Evolutionary conservation across 768 basidiomycete species (phyloP).

Genomic region (Tricholoma terreum): DNA sequence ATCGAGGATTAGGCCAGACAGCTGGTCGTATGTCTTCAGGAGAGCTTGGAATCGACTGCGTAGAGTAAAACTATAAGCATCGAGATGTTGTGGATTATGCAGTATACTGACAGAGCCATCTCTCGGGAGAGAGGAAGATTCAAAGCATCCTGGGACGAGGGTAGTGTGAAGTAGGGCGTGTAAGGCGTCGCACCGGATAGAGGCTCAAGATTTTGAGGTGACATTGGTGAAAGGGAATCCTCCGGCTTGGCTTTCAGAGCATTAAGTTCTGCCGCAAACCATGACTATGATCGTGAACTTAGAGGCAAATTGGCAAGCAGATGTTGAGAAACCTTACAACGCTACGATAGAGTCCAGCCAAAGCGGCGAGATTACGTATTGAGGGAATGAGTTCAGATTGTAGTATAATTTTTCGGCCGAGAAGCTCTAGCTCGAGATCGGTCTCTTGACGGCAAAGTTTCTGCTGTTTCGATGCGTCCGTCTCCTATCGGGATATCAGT

Average conservation of each 20-base stretch:
- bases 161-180: constrained; percentile 44
- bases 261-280: constrained; percentile 78
- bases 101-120: constrained; percentile 74
- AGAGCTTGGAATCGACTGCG: constrained; percentile 87
- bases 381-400: constrained; percentile 70
- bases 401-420: constrained; percentile 51
- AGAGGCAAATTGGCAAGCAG: constrained; percentile 1
- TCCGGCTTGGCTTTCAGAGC: constrained; percentile 62
- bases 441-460: constrained; percentile 76
- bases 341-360: constrained; percentile 82
- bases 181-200: constrained; percentile 45
- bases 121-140: constrained; percentile 79
- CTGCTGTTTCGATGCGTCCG: constrained; percentile 38
- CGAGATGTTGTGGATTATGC: background rate
- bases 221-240: constrained; percentile 50
- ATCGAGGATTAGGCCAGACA: constrained; percentile 82
- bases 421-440: constrained; percentile 67
- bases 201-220: constrained; percentile 49
- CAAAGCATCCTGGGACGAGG: constrained; percentile 47
- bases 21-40: constrained; percentile 85
- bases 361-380: constrained; percentile 63
- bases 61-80: background rate
- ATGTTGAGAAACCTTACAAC: constrained; percentile 55
- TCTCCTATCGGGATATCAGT: constrained; percentile 30
- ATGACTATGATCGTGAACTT: constrained; percentile 48